Conservation (phyloP, 2,329 filamentous ascomycete genomes). For the Raffaelea albimanens region DNA sequence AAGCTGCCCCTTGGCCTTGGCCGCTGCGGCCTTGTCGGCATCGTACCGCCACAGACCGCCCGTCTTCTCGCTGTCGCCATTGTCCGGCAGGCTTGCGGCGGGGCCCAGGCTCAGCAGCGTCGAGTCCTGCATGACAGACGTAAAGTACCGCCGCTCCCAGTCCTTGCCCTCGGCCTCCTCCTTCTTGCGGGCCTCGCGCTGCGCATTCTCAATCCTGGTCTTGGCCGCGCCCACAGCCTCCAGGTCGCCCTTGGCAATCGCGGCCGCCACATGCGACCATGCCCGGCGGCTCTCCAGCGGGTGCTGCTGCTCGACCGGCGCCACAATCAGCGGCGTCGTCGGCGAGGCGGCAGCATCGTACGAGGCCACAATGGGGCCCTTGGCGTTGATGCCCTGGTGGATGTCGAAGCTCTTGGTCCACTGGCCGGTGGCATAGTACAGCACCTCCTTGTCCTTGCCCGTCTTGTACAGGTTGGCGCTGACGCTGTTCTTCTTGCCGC, state of each 20-base stretch:
- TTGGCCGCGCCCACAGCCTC: slow-evolving; percentile 72
- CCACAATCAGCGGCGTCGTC: slow-evolving; percentile 60
- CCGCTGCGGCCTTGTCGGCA: slow-evolving; percentile 32
- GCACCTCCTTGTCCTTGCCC: slow-evolving; percentile 60
- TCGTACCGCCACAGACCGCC: slow-evolving; percentile 53
- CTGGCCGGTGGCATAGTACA: slow-evolving; percentile 79
- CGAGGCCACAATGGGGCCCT: slow-evolving; percentile 39
- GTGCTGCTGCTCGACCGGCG: slow-evolving; percentile 69
- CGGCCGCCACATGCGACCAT: slow-evolving; percentile 77
- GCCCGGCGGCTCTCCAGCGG: slow-evolving; percentile 79
- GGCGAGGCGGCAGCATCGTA: slow-evolving; percentile 50
- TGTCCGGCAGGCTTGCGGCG: slow-evolving; percentile 34
- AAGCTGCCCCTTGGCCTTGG: slow-evolving; percentile 18
- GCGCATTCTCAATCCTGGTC: slow-evolving; percentile 79
- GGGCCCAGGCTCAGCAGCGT: slow-evolving; percentile 26
- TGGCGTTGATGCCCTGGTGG: slow-evolving; percentile 51
- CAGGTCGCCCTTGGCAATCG: slow-evolving; percentile 75
- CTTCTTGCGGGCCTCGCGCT: slow-evolving; percentile 62
- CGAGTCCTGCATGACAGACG: slow-evolving; percentile 23
- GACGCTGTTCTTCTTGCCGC: slow-evolving; percentile 91
- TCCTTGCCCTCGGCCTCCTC: slow-evolving; percentile 65
- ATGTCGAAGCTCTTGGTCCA: slow-evolving; percentile 82
- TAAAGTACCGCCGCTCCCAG: slow-evolving; percentile 85
- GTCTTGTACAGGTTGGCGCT: slow-evolving; percentile 63
- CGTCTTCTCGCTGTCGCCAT: slow-evolving; percentile 51